phyloP scores from a whole-genome alignment of 2,329 filamentous ascomycete species.

The Paraconiothyrium sp. region DNA sequence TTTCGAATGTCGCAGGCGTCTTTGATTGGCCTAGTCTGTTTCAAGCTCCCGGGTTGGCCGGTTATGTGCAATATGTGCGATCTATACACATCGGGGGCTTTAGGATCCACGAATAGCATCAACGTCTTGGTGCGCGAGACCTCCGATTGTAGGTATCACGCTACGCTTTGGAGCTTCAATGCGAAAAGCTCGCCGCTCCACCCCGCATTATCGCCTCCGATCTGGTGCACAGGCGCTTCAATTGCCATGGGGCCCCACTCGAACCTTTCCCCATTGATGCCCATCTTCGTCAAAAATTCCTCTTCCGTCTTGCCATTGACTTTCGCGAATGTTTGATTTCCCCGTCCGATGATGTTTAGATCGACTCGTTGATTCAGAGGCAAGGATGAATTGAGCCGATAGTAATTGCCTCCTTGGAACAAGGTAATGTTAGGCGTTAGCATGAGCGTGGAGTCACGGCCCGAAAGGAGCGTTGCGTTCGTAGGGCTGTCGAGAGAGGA shows the following conservation, averaged over 20 bases:
- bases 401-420: slow-evolving; percentile 51
- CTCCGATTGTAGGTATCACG: not conserved
- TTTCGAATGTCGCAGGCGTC: not conserved
- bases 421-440: slow-evolving; percentile 50
- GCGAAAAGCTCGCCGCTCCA: slow-evolving; percentile 26
- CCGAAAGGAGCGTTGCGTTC: slow-evolving; percentile 55
- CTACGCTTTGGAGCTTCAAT: slow-evolving; percentile 14
- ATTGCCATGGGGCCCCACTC: slow-evolving; percentile 57
- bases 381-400: slow-evolving; percentile 53
- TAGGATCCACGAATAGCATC: not conserved
- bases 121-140: not conserved
- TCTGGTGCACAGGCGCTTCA: slow-evolving; percentile 55
- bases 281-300: slow-evolving; percentile 56
- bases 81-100: not conserved
- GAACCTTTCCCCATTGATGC: slow-evolving; percentile 53
- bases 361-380: slow-evolving; percentile 51
- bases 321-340: slow-evolving; percentile 48
- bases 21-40: slow-evolving; percentile 1
- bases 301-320: slow-evolving; percentile 40
- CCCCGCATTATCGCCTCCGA: slow-evolving; percentile 46
- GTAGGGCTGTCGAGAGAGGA: slow-evolving; percentile 38
- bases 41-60: not conserved
- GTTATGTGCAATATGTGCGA: not conserved
- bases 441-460: slow-evolving; percentile 55
- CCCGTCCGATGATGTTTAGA: slow-evolving; percentile 46